phyloP scores from a whole-genome alignment of 768 basidiomycete genomes.

The Fomitopsis pulvina region DNA sequence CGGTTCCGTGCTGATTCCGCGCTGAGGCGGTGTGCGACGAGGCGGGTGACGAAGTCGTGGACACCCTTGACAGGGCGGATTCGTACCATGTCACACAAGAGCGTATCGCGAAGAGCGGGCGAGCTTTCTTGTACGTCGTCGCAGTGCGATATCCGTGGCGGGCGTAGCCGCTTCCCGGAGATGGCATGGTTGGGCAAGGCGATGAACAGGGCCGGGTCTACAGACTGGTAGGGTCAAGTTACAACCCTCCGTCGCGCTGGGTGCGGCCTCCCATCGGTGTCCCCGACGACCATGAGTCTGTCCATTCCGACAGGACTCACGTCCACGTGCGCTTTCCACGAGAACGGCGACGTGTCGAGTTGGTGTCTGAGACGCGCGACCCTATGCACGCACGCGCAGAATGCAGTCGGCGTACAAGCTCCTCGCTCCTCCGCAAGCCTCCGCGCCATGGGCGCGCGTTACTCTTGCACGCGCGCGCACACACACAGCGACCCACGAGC shows the following conservation, averaged over 20 bases:
- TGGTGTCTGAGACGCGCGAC: no score
- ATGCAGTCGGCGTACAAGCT: neutral
- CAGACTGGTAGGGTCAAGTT: neutral
- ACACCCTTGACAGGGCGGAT: no score
- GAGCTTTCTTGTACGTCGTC: neutral
- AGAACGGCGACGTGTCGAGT: conserved; percentile 1
- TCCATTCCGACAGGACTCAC: neutral
- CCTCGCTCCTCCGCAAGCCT: neutral
- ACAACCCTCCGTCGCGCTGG: no score
- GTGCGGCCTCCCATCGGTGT: neutral
- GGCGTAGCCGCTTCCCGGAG: neutral
- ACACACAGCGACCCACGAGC: no score
- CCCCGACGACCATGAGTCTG: neutral
- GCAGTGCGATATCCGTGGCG: neutral
- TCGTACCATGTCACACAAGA: neutral
- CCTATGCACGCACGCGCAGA: neutral
- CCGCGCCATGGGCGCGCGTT: conserved; percentile 2
- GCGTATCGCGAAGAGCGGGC: neutral
- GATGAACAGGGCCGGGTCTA: neutral
- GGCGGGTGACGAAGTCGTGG: no score
- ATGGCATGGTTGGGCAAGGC: neutral
- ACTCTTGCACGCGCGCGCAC: no score
- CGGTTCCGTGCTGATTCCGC: no score
- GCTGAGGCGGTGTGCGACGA: no score
- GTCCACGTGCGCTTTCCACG: neutral